Conservation (phyloP, 1,284 basidiomycete species). For the Rhodofomes roseus region DNA sequence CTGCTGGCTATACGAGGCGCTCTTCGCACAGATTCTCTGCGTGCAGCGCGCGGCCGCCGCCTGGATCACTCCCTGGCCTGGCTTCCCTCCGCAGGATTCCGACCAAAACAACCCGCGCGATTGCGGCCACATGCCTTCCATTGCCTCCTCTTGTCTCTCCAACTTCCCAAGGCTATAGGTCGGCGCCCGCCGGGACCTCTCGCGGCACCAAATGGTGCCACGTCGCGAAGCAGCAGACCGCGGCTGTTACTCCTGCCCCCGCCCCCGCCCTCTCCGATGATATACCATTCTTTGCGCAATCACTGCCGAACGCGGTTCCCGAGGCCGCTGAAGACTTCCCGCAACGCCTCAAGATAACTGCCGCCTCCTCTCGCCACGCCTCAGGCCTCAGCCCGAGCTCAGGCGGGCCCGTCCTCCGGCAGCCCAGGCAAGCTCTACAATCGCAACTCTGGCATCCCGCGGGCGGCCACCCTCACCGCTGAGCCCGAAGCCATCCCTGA, state of each 20-base stretch:
- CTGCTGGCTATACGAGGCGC: too few relatives aligned
- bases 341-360: constrained; percentile 62
- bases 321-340: constrained; percentile 64
- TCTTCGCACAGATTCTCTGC: too few relatives aligned
- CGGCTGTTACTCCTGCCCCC: constrained; percentile 39
- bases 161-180: constrained; percentile 85
- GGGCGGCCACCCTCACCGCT: constrained; percentile 48
- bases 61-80: constrained; percentile 82
- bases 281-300: too few relatives aligned
- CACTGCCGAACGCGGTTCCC: too few relatives aligned
- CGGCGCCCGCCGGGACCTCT: constrained; percentile 94
- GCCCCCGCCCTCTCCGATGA: constrained; percentile 20
- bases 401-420: constrained; percentile 28
- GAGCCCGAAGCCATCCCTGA: constrained; percentile 65
- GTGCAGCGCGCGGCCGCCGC: too few relatives aligned
- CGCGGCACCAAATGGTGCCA: constrained; percentile 91
- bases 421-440: constrained; percentile 60
- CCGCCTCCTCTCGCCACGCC: constrained; percentile 33
- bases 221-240: constrained; percentile 42
- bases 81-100: constrained; percentile 87
- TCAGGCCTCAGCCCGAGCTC: constrained; percentile 17
- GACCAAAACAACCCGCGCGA: constrained; percentile 85
- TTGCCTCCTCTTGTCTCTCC: constrained; percentile 82
- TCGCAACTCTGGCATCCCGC: constrained; percentile 64
- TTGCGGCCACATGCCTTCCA: constrained; percentile 93